These are phyloP conservation scores for Hapsidospora chrysogenum DNA, from an alignment of 495 filamentous ascomycete species.

Conservation along the genomic window DNA sequence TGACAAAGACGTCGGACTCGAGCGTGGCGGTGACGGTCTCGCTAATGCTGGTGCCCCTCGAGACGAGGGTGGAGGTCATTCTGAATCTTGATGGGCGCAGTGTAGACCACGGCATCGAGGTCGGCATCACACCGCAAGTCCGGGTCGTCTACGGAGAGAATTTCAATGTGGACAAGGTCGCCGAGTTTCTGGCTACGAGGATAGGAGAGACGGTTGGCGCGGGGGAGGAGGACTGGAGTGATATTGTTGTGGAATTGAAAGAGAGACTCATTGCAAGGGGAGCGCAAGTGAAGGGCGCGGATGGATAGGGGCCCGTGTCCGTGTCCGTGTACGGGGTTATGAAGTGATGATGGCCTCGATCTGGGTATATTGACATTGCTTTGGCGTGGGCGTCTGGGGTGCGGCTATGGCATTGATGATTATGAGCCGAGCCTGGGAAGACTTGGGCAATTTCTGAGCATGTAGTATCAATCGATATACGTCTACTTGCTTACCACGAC, in stretches of 20 bases:
- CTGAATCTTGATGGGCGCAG: slow-evolving; percentile 17
- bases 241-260: slow-evolving; percentile 37
- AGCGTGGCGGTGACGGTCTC: slow-evolving; percentile 32
- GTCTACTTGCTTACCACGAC: too few relatives aligned
- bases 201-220: slow-evolving; percentile 22
- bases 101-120: slow-evolving; percentile 19
- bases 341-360: too few relatives aligned
- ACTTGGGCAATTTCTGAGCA: too few relatives aligned
- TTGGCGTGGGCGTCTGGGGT: too few relatives aligned
- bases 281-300: too few relatives aligned
- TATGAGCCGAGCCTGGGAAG: too few relatives aligned
- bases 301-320: too few relatives aligned
- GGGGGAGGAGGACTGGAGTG: slow-evolving; percentile 31
- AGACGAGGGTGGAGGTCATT: slow-evolving; percentile 41
- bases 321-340: too few relatives aligned
- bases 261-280: slow-evolving; percentile 37
- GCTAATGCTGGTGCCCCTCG: slow-evolving; percentile 37
- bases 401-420: too few relatives aligned
- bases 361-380: too few relatives aligned
- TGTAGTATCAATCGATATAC: too few relatives aligned
- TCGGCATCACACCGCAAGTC: slow-evolving; percentile 27
- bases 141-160: slow-evolving; percentile 49
- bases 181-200: slow-evolving; percentile 35
- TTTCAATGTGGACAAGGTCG: slow-evolving; percentile 46
- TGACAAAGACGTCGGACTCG: slow-evolving; percentile 36